Percentiles rank a stretch among this genome's conserved stretches.
These are phyloP conservation scores for Verbena officinalis DNA, from an alignment of 257 asterid species.

Conservation along the genomic window DNA sequence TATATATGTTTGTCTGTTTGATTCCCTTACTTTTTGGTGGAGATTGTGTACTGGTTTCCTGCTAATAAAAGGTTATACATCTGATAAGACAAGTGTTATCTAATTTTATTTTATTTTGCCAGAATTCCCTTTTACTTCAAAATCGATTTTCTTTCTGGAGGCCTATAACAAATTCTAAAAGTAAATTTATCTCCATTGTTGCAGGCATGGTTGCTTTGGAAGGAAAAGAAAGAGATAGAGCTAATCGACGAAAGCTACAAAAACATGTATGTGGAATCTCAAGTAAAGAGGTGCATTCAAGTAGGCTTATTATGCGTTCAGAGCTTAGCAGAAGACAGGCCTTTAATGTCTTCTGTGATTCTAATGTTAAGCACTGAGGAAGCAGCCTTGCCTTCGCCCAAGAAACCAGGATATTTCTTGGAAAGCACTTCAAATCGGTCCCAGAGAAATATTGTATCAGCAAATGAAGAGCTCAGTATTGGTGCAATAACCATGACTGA, in stretches of 20 bases:
- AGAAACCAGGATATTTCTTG: slow-evolving; percentile 21
- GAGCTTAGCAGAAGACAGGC: slow-evolving; percentile 17
- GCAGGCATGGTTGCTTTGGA: slow-evolving; percentile 21
- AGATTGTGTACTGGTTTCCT: no score
- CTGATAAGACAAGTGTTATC: no score
- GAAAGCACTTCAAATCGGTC: background rate
- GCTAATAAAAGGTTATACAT: no score
- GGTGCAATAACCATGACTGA: background rate
- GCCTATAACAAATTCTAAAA: no score
- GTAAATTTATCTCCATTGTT: background rate
- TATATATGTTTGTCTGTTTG: no score
- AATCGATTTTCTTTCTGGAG: no score
- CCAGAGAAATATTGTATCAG: background rate
- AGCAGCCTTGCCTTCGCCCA: slow-evolving; percentile 7
- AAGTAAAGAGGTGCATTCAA: slow-evolving; percentile 29
- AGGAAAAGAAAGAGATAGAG: slow-evolving; percentile 16
- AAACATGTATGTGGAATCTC: background rate
- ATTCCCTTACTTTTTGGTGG: no score
- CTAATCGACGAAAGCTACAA: slow-evolving; percentile 20
- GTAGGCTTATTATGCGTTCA: slow-evolving; percentile 26
- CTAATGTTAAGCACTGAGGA: slow-evolving; percentile 25
- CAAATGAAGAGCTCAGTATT: background rate
- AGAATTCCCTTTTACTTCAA: no score
- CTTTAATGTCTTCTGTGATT: slow-evolving; percentile 24
- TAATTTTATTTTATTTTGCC: no score